These are phyloP conservation scores for Rhododendron williamsianum DNA, from an alignment of 148 eudicot genomes.

Conservation along the genomic window DNA sequence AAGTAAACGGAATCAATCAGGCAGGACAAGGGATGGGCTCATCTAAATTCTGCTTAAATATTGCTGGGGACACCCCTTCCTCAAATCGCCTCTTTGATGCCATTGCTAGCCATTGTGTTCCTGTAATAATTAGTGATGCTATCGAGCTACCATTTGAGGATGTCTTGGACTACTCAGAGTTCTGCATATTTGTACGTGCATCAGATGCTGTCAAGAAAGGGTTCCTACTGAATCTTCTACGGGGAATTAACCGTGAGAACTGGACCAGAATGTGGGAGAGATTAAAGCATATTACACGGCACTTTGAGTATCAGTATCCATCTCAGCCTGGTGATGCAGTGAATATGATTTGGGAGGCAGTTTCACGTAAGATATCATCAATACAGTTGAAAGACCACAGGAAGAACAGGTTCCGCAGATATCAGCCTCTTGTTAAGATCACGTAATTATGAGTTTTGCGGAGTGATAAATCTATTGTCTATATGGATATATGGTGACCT, in stretches of 20 bases:
- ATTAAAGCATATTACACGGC: slow-evolving; percentile 54
- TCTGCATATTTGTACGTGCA: slow-evolving; percentile 62
- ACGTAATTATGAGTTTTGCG: background rate
- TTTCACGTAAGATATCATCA: slow-evolving; percentile 42
- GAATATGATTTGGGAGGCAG: slow-evolving; percentile 86
- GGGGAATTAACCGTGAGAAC: slow-evolving; percentile 51
- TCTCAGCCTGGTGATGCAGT: slow-evolving; percentile 72
- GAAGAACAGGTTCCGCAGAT: slow-evolving; percentile 7
- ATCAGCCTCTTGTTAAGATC: background rate
- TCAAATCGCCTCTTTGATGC: slow-evolving; percentile 93
- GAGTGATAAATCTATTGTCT: background rate
- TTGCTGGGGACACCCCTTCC: slow-evolving; percentile 97
- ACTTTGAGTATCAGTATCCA: slow-evolving; percentile 82
- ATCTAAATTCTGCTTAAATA: slow-evolving; percentile 84
- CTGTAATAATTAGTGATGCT: slow-evolving; percentile 84
- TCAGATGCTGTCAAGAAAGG: slow-evolving; percentile 68
- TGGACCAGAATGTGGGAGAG: slow-evolving; percentile 89
- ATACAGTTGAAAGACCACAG: background rate
- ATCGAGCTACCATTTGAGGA: slow-evolving; percentile 93
- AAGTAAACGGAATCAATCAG: slow-evolving; percentile 48
- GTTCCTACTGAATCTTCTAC: slow-evolving; percentile 57
- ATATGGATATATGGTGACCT: background rate
- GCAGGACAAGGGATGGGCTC: slow-evolving; percentile 81
- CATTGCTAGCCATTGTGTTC: slow-evolving; percentile 88
- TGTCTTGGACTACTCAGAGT: slow-evolving; percentile 66